Evolutionary conservation across 352 stramenopile species (phyloP).

Genomic region (Globisporangium canariense): DNA sequence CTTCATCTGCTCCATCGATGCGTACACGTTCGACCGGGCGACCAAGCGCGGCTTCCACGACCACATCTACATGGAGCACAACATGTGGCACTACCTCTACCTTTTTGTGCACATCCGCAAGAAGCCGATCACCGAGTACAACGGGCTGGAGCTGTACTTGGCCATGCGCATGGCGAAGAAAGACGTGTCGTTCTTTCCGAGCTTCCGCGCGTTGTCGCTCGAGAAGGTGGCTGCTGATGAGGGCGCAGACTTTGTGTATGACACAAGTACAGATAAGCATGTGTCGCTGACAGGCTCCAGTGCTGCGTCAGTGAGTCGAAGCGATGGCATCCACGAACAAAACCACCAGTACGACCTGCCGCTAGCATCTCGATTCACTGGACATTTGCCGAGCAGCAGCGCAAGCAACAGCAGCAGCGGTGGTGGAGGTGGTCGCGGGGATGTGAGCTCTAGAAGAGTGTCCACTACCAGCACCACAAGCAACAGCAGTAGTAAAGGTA

Average conservation of each 20-base stretch:
- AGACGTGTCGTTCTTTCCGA: constrained; percentile 77
- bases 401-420: not conserved
- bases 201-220: constrained; percentile 51
- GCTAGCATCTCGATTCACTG: constrained; percentile 5
- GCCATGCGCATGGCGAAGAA: constrained; percentile 73
- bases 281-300: not conserved
- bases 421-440: not conserved
- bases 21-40: constrained; percentile 67
- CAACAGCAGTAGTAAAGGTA: not conserved
- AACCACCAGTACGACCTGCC: not conserved
- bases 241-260: not conserved
- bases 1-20: constrained; percentile 81
- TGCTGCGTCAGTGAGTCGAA: not conserved
- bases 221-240: constrained; percentile 22
- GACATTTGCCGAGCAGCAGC: not conserved
- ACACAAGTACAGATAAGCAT: constrained; percentile 8
- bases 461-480: not conserved
- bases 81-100: constrained; percentile 82
- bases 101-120: constrained; percentile 80
- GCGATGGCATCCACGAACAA: not conserved
- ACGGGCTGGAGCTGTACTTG: constrained; percentile 76
- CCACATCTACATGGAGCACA: constrained; percentile 74
- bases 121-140: constrained; percentile 77
- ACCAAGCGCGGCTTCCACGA: constrained; percentile 72
- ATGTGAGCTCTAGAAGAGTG: not conserved